Evolutionary conservation across 2,329 filamentous ascomycete species (phyloP), one percentile per base, ranked within the genome.

Genomic region (Nannizziopsis barbatae): DNA sequence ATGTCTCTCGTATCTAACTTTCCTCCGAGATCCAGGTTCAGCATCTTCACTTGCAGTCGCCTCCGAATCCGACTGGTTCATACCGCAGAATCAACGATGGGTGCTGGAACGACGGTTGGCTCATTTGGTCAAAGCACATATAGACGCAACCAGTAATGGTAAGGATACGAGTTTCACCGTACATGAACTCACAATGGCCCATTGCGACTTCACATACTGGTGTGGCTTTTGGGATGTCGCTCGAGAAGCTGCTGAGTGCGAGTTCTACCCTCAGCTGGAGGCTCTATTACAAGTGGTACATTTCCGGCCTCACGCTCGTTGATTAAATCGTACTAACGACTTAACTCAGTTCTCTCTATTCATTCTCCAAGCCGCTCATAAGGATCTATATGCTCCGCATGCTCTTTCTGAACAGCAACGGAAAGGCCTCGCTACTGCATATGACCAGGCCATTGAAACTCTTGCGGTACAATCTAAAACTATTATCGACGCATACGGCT

Each of bases 141-240:
- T 59, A 17, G 51, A 55, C 31, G 57, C 56, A 27, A 57, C 50
- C 12, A 33, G 50, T 10, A 39, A 37, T 9, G 53, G 52, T 5
- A 54, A 50, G 17, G 57, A 59, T 38, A 58, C 56, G 7, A 57
- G 55, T 41, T 59, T 57, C 39, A 50, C 52, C n/a, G 49, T 50
- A 2, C 54, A 56, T 42, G 50, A 53, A n/a, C 47, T 59, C 6
- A 58, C 57, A 15, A 59, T 59, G 57, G 57, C 57, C 9, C 57
- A 58, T 47, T 52, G 54, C 14, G 57, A 58, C 42, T 56, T 52
- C 33, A 33, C 52, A 27, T 58, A 58, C 39, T 58, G 56, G 56
- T 45, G 52, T 27, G 52, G 54, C 2, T 52, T 59, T 15, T 53
- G 53, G 54, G 47, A 54, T 4, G 52, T 55, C 5, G 42, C 57